phyloP scores from a whole-genome alignment of 23 red algal species.

The Gracilaria vermiculophylla region DNA sequence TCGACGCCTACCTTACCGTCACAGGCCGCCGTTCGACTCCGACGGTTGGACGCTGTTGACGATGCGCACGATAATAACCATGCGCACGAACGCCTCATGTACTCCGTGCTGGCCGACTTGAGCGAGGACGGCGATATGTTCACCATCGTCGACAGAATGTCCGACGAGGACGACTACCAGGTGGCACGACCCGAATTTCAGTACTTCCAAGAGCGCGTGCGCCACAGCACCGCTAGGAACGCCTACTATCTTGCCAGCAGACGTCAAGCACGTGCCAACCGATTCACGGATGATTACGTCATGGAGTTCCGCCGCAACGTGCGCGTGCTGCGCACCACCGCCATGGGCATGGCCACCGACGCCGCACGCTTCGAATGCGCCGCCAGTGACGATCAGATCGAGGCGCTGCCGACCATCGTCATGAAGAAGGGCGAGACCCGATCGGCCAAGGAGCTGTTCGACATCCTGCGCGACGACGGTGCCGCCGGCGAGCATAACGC shows the following conservation, averaged over 20 bases:
- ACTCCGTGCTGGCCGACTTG: conserved; percentile 31
- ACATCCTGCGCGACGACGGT: conserved; percentile 4
- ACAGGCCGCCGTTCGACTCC: background rate
- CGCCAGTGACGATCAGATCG: conserved; percentile 59
- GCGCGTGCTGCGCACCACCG: conserved; percentile 1
- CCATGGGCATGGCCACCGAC: background rate
- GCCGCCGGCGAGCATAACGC: background rate
- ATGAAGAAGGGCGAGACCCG: conserved; percentile 55
- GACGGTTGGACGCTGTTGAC: background rate
- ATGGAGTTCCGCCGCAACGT: conserved; percentile 28
- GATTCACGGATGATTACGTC: conserved; percentile 4
- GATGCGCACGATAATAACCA: background rate
- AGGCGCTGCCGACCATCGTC: conserved; percentile 32
- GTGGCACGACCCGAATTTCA: conserved; percentile 9
- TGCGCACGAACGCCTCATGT: background rate
- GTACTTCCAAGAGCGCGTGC: conserved; percentile 18
- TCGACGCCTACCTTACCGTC: conserved; percentile 21
- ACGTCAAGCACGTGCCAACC: conserved; percentile 24
- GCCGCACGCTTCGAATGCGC: conserved; percentile 17
- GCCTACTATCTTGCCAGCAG: conserved; percentile 34
- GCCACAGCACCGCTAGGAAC: conserved; percentile 19
- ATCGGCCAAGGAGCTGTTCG: conserved; percentile 47
- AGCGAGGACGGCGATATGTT: conserved; percentile 30
- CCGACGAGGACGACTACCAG: conserved; percentile 51
- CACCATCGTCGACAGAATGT: conserved; percentile 43